Base-by-base conservation (phyloP, 1,139 yeast species). In the Pichia sp. region DNA sequence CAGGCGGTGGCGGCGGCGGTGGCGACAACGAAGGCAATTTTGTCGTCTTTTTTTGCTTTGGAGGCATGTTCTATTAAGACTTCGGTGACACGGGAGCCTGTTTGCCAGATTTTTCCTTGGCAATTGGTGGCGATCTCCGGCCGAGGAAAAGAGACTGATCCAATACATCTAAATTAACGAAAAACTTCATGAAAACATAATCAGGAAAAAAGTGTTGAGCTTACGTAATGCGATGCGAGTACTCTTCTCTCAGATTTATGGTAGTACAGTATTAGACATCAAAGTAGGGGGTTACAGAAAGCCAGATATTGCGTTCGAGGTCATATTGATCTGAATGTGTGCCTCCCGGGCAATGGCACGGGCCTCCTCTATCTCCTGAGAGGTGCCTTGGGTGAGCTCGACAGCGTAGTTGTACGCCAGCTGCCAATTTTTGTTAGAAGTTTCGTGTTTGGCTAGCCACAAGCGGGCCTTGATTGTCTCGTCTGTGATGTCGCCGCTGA, bases 281-380 rank as follows among this genome's bases (percentile, higher is more conserved):
- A 13, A 34, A 15, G 8, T 45, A 7, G 15, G 5, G 15, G 8
- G 23, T 29, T 45, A 45, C 47, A 52, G 30, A 49, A 49, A 30
- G 7, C 45, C 49, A 5, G 45, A 7, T 29, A 19, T 47, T 6
- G 52, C 11, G 15, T 19, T 40, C 1, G 58, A 47, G 4, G 32
- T 19, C 5, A 36, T 34, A 36, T 63, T 67, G 32, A 67, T 45
- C 34, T 62, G 62, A 51, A 65, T 65, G 46, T 78, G 68, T 13
- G 88, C 85, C 61, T 87, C 95, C 61, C 95, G 76, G 0, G 93
- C 89, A 49, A 92, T 85, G 0, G 87, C 79, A 51, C 96, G 73
- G 0, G 97, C 97, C 65, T 90, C 97, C 65, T 90, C 97, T 40
- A 90, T 81, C 64, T 89, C 97, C 58, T 85, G 89, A 8, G 93